Evolutionary conservation across 208 protist species (phyloP), one percentile per base, ranked within the genome.

Genomic region (Acanthamoeba triangularis): DNA sequence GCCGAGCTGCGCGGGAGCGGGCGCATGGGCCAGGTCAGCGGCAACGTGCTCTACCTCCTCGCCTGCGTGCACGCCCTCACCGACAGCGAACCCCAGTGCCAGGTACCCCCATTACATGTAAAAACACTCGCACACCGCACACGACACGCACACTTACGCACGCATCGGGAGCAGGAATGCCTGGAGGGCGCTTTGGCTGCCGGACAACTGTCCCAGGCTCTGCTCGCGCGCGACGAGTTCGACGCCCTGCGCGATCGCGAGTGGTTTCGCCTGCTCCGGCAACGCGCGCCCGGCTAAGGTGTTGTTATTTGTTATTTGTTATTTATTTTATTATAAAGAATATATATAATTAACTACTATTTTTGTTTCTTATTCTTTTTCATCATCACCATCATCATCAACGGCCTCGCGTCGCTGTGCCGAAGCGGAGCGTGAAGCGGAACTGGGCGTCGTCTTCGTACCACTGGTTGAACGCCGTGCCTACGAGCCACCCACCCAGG

Each of bases 371-470:
- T n/a, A 8, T 0, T 47, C 41, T 11, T 10, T 6, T 11, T 47
- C 41, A 47, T 6, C 41, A 47, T 6, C 0, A 47, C 41, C 41
- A 47, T 6, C 0, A 47, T 10, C 41, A 47, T 4, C 41, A 47
- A 47, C 41, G 5, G 41, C 41, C 41, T 47, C 41, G 41, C 41
- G 41, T 6, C 3, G 41, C 13, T 16, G 10, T 1, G 56, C 56
- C 20, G 18, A 80, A 80, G 2, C 69, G 69, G 0, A 80, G 37
- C 11, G 25, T 35, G 33, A 80, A 80, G 30, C 69, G 69, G 69
- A 80, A 80, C 25, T 28, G 69, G 35, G 69, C 69, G 69, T 80
- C 69, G 37, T 80, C 69, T 13, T 80, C 69, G 37, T 80, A 80
- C 69, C 69, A 80, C 69, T 80, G 69, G 20, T 80, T 80, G 37